Base-by-base conservation (phyloP, 805 yeast genomes). In the Cyberlindnera americana region DNA sequence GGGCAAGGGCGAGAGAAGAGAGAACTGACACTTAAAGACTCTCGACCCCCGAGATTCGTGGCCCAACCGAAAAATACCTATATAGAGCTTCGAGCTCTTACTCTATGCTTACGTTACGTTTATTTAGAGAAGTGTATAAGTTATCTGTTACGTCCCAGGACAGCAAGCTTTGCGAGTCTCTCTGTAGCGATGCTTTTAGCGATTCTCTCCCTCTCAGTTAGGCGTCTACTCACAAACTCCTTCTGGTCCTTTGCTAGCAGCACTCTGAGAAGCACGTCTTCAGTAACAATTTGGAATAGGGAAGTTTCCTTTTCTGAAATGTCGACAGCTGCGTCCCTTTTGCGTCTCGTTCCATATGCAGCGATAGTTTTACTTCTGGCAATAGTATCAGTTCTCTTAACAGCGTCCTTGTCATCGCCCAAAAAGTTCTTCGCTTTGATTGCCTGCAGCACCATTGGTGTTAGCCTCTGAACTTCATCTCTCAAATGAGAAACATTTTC, bases 211-310 rank as follows among this genome's bases (percentile, higher is more conserved):
- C 91, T 66, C 52, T 78, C 81, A 18, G 73, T 76, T 27, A 86
- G 56, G 34, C 88, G 67, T 44, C 68, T 65, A 9, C 73, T 67
- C 3, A 86, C 87, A 56, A 69, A 82, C 1, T 69, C 69, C 29
- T 66, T 64, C 36, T 82, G 81, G 17, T 78, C 85, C 43, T 80
- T 76, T 27, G 89, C 69, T 19, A 89, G 62, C 38, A 91, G 57
- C 13, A 88, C 69, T 35, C 97, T 70, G 44, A 91, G 61, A 6
- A 90, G 69, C 11, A 88, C 71, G 50, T 87, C 87, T 50, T 85
- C 90, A 5, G 75, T 72, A 5, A 59, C 61, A 13, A 62, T 57
- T 18, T 60, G 54, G 28, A 57, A 52, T 19, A 69, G 64, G 2
- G 65, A 54, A 9, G 71, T 75, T 30, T 70, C 70, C 14, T 68